A percentile compares a stretch with the other conserved stretches of the same genome.
Evolutionary conservation across 176 grass and related monocot species (phyloP).

Genomic region (Guadua angustifolia): DNA sequence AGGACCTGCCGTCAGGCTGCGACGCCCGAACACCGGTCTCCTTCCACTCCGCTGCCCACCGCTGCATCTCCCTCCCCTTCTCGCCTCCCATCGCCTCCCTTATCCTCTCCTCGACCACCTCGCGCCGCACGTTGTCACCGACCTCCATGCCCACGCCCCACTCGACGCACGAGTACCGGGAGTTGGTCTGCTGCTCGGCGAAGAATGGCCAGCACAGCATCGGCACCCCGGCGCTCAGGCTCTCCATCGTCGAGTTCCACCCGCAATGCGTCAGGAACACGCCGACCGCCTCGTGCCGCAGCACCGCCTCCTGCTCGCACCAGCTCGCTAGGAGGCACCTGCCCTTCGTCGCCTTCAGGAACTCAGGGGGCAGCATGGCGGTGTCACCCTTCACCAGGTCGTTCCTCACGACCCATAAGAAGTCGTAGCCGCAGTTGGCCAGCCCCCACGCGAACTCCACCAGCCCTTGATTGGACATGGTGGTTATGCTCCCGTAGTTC

Average conservation of each 20-base stretch:
- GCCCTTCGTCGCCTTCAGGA: slow-evolving; percentile 37
- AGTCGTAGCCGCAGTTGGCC: slow-evolving; percentile 52
- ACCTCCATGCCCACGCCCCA: slow-evolving; percentile 60
- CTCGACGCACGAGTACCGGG: slow-evolving; percentile 44
- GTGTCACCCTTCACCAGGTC: slow-evolving; percentile 51
- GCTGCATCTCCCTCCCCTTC: slow-evolving; percentile 49
- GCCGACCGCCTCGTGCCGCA: slow-evolving; percentile 48
- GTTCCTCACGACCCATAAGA: slow-evolving; percentile 67
- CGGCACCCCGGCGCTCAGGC: slow-evolving; percentile 38
- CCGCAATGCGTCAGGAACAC: slow-evolving; percentile 79
- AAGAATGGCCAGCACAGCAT: slow-evolving; percentile 61
- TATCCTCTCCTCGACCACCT: slow-evolving; percentile 42
- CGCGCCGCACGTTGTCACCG: slow-evolving; percentile 37
- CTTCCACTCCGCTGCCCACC: slow-evolving; percentile 44
- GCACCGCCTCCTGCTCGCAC: slow-evolving; percentile 52
- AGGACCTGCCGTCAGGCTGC: not conserved
- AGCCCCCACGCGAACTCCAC: slow-evolving; percentile 87
- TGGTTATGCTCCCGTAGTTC: slow-evolving; percentile 46
- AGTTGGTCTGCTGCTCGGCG: slow-evolving; percentile 57
- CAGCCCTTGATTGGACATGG: slow-evolving; percentile 31
- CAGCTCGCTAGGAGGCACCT: slow-evolving; percentile 43
- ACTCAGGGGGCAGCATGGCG: slow-evolving; percentile 45
- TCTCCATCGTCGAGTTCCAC: slow-evolving; percentile 85
- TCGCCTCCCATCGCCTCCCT: slow-evolving; percentile 45
- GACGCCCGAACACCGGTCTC: not conserved